Evolutionary conservation across 352 stramenopile species (phyloP).

Genomic region (Hyaloperonospora brassicae): DNA sequence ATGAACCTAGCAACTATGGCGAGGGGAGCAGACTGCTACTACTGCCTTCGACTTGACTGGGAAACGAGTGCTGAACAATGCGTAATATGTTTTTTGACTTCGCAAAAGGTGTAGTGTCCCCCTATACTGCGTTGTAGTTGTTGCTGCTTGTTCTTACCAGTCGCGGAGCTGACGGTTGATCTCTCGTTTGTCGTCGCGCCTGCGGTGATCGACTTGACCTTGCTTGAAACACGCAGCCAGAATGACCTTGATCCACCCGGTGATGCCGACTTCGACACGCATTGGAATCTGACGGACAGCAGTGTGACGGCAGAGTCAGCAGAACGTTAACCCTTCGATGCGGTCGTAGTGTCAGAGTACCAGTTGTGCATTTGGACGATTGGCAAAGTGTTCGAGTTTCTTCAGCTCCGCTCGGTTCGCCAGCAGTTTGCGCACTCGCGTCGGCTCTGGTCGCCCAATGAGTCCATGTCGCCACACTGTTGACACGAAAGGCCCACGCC

Average conservation of each 20-base stretch:
- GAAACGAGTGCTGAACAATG: slow-evolving; percentile 25
- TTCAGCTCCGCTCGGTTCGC: slow-evolving; percentile 70
- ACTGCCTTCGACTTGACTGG: slow-evolving; percentile 6
- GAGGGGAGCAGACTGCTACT: slow-evolving; percentile 6
- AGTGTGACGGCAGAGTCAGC: neutral
- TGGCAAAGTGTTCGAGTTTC: slow-evolving; percentile 60
- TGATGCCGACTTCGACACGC: slow-evolving; percentile 63
- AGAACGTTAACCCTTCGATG: neutral
- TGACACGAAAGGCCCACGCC: slow-evolving; percentile 12
- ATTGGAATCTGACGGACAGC: slow-evolving; percentile 46
- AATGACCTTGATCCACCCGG: slow-evolving; percentile 82
- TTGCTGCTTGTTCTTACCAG: slow-evolving; percentile 32
- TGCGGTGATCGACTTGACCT: slow-evolving; percentile 62
- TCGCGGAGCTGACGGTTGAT: slow-evolving; percentile 71
- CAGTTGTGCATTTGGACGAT: slow-evolving; percentile 56
- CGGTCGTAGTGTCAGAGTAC: slow-evolving; percentile 18
- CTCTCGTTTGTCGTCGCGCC: slow-evolving; percentile 64
- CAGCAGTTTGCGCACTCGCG: slow-evolving; percentile 63
- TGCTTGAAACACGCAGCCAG: slow-evolving; percentile 61
- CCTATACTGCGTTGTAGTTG: neutral
- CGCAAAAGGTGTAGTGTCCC: slow-evolving; percentile 5
- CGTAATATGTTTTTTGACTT: slow-evolving; percentile 30
- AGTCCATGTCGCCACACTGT: slow-evolving; percentile 69
- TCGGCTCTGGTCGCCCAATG: slow-evolving; percentile 62
- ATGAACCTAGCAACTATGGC: slow-evolving; percentile 1